phyloP scores from a whole-genome alignment of 371 early-diverging fungal species.

The Mucor lusitanicus region DNA sequence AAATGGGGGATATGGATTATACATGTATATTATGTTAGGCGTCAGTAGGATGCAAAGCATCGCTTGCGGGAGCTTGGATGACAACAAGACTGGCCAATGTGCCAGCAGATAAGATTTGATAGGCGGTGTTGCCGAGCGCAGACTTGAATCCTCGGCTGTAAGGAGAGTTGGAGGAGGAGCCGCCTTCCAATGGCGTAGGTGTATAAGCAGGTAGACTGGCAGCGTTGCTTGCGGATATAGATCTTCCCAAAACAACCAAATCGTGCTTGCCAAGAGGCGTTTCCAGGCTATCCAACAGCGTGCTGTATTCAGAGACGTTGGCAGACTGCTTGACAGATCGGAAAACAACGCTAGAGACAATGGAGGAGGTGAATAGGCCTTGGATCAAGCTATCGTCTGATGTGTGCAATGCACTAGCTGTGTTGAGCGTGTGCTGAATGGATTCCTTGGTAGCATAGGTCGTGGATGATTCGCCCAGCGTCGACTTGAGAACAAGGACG shows the following conservation, averaged over 20 bases:
- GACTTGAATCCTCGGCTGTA: conserved; percentile 11
- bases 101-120: conserved; percentile 9
- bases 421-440: conserved; percentile 1
- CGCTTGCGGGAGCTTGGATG: conserved; percentile 14
- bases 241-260: conserved; percentile 15
- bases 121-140: conserved; percentile 13
- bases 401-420: not conserved
- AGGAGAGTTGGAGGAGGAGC: not conserved
- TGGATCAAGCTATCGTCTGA: not conserved
- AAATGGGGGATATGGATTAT: not conserved
- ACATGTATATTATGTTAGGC: not conserved
- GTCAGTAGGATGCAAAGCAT: not conserved
- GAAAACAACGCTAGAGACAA: not conserved
- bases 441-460: conserved; percentile 10
- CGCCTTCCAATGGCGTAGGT: not conserved
- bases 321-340: not conserved
- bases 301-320: not conserved
- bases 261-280: conserved; percentile 17
- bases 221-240: not conserved
- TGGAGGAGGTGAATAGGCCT: not conserved
- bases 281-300: not conserved
- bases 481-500: conserved; percentile 11
- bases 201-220: not conserved
- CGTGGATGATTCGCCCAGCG: not conserved
- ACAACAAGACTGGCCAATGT: conserved; percentile 23